Evolutionary conservation across 768 basidiomycete species (phyloP), one percentile per base, ranked within the genome.

Genomic region (Boletus pseudopeckii): DNA sequence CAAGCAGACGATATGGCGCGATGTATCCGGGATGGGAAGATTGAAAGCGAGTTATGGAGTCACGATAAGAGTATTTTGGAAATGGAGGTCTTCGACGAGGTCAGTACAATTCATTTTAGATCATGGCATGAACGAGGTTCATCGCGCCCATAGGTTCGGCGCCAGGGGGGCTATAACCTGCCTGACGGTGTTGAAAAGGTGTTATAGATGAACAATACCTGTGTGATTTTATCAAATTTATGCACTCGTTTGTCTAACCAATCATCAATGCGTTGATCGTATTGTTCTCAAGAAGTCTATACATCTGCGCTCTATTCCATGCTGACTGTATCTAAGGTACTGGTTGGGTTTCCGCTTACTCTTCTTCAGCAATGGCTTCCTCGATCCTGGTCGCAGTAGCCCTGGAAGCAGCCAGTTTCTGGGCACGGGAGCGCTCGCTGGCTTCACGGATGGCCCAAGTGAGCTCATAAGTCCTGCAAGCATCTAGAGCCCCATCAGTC

Each of bases 391-490:
- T 57, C 6, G 63, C 63, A 45, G 70, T 63, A 33, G 69, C 63
- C 45, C 56, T 66, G 53, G 69, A 67, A 15, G 73, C 70, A 58
- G 75, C 73, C 40, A 76, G 61, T 56, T 71, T 81, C 22, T 71
- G 72, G 14, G 69, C 75, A 32, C 83, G 82, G 55, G 83, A 83
- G 46, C 77, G 79, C 66, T 92, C 90, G 59, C 82, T 83, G 32
- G 90, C 86, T 57, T 81, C 76, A 45, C 92, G 86, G 68, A 96
- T 95, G 28, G 92, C 91, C 93, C 93, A 96, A 22, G 92, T 95
- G 56, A 96, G 77, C 69, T 95, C 85, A 61, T 96, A 96, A 7
- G 92, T 88, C 72, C 81, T 85, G 62, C 85, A 87, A 40, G 92
- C 92, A 72, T 93, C 90, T 90, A 55, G 2, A 58, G 17, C 11